Evolutionary conservation across 2,329 filamentous ascomycete genomes (phyloP), one percentile per base, ranked within the genome.

Genomic region (Ophiostoma ulmi): DNA sequence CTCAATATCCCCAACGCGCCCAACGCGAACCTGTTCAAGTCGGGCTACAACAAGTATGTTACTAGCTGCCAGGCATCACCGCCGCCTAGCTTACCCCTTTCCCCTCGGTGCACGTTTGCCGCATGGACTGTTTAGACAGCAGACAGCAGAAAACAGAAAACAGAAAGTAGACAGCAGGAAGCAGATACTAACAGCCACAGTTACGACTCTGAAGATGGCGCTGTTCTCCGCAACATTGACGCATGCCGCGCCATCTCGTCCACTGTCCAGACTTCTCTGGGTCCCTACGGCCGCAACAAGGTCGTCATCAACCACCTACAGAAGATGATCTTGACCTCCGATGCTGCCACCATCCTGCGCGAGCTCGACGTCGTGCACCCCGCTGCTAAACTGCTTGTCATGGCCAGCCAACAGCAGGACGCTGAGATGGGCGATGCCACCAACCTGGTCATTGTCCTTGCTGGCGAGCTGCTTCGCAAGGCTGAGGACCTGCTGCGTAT

Each of bases 241-340:
- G 95, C 96, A 80, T 99, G 95, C 85, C 89, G 94, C 75, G 92
- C 95, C 75, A 98, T 99, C 81, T 90, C 95, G 72, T 92, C 91
- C 77, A 99, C 95, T 69, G 95, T 99, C 68, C 93, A 97, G 85
- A 98, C 95, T 71, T 98, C 95, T 65, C 87, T 99, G 48, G 96
- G 95, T 69, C 95, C 95, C 72, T 97, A 97, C 82, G 95, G 95
- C 78, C 92, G 95, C 82, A 99, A 99, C 86, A 99, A 99, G 85
- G 94, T 99, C 79, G 93, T 99, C 83, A 98, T 99, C 86, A 99
- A 99, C 86, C 96, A 99, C 83, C 87, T 99, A 74, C 93, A 97
- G 82, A 99, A 99, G 87, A 97, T 99, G 95, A 97, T 97, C 77
- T 86, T 99, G 75, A 99, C 96, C 76, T 98, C 94, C 73, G 95